These are phyloP conservation scores for Yamadazyma dendronema DNA, from an alignment of 1,139 yeast species.

Conservation along the genomic window DNA sequence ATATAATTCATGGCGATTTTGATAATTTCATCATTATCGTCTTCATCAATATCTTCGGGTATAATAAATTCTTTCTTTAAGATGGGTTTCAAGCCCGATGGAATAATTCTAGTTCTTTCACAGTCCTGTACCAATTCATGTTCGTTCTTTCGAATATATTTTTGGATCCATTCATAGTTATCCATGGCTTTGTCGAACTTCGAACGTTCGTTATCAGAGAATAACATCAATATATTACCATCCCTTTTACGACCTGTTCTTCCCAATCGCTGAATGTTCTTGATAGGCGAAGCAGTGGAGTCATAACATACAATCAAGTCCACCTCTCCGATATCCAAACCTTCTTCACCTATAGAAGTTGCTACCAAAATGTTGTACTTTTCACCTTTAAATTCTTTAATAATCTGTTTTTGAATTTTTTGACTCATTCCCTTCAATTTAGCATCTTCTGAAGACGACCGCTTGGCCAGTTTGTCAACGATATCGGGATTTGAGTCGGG, in stretches of 20 bases:
- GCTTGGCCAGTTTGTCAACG: conserved; percentile 22
- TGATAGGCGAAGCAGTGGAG: conserved; percentile 89
- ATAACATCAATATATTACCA: conserved; percentile 76
- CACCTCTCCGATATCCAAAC: conserved; percentile 96
- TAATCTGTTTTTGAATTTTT: conserved; percentile 67
- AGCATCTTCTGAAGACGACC: conserved; percentile 52
- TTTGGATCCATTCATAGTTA: conserved; percentile 79
- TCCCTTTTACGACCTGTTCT: conserved; percentile 95
- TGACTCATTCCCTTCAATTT: conserved; percentile 67
- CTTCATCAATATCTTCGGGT: conserved; percentile 61
- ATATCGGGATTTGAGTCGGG: conserved; percentile 31
- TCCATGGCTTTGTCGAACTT: conserved; percentile 85
- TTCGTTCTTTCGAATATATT: conserved; percentile 47
- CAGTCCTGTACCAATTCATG: conserved; percentile 37
- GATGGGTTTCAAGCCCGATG: conserved; percentile 50
- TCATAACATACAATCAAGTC: conserved; percentile 91
- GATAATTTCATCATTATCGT: conserved; percentile 70
- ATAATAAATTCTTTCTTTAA: conserved; percentile 58
- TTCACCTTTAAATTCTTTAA: conserved; percentile 71
- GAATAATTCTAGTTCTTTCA: conserved; percentile 65
- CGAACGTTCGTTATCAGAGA: conserved; percentile 73
- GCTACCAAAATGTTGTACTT: conserved; percentile 80
- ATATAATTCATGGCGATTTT: conserved; percentile 55
- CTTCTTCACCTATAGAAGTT: conserved; percentile 98
- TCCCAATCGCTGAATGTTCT: conserved; percentile 94